Evolutionary conservation across 1,139 yeast species (phyloP), one percentile per base, ranked within the genome.

Genomic region (Pichia sp.): DNA sequence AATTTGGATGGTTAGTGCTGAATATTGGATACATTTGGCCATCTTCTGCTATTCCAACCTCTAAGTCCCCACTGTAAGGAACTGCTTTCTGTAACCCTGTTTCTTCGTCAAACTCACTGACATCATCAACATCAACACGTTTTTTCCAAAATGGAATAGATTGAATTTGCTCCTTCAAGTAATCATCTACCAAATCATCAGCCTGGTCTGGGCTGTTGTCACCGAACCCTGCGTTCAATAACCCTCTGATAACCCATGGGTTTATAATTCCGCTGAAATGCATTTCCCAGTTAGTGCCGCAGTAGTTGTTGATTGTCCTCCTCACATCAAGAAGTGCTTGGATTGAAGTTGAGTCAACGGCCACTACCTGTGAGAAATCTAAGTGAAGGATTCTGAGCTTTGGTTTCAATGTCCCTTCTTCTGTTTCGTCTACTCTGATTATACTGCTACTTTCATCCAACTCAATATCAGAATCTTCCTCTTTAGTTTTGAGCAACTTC

Each of bases 261-360:
- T 89, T 84, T 54, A 86, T 73, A 44, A 90, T 81, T 23, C 97
- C 95, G 13, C 88, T 82, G 68, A 90, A 90, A 69, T 90, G 97
- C 72, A 85, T 86, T 70, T 90, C 97, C 53, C 89, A 92, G 62
- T 86, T 92, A 57, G 87, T 77, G 65, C 87, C 90, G 34, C 95
- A 87, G 65, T 87, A 89, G 55, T 75, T 77, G 69, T 84, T 84
- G 55, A 89, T 71, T 13, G 90, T 84, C 61, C 85, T 86, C 63
- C 88, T 78, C 65, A 88, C 75, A 67, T 90, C 97, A 52, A 85
- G 82, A 57, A 90, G 74, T 2, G 86, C 78, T 70, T 89, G 96
- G 41, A 90, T 74, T 47, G 93, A 85, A 1, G 97, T 87, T 10
- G 88, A 79, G 70, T 90, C 97, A 49, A 84, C 74, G 50, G 83